Percentiles rank a stretch among this genome's conserved stretches.
These are phyloP conservation scores for Pogostemon cablin DNA, from an alignment of 257 asterid species.

Conservation along the genomic window DNA sequence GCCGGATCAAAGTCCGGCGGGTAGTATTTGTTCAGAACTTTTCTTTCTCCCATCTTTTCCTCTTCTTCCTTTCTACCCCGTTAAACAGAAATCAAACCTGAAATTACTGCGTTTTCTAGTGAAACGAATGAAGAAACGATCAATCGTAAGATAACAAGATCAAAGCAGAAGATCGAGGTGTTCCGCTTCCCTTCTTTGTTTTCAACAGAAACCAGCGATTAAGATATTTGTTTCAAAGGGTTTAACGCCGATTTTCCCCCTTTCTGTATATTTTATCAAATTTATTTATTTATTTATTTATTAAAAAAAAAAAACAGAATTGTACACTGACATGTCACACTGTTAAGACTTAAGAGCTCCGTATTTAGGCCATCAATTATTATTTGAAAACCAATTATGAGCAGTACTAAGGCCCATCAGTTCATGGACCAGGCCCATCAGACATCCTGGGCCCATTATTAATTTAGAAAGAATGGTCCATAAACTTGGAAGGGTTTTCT, in stretches of 20 bases:
- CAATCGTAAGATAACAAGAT: background rate
- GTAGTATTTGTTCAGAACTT: slow-evolving; percentile 84
- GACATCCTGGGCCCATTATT: too few species aligned
- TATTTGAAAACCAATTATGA: too few species aligned
- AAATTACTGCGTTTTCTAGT: background rate
- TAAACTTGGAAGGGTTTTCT: too few species aligned
- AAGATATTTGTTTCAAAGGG: background rate
- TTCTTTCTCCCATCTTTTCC: slow-evolving; percentile 75
- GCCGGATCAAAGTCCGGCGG: slow-evolving; percentile 97
- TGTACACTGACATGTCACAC: too few species aligned
- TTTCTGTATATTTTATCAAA: too few species aligned
- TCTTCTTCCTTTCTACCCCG: slow-evolving; percentile 30
- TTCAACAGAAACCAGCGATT: background rate
- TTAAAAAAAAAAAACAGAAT: too few species aligned
- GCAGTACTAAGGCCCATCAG: too few species aligned
- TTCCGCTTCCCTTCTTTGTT: background rate
- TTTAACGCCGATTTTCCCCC: background rate
- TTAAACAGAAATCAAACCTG: background rate
- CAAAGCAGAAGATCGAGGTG: background rate
- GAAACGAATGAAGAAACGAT: background rate
- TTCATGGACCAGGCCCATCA: too few species aligned
- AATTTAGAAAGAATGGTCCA: too few species aligned
- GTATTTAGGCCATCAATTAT: too few species aligned
- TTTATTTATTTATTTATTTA: too few species aligned
- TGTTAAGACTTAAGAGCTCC: too few species aligned